phyloP scores from a whole-genome alignment of 1,139 yeast genomes.

The Yamadazyma sp. region DNA sequence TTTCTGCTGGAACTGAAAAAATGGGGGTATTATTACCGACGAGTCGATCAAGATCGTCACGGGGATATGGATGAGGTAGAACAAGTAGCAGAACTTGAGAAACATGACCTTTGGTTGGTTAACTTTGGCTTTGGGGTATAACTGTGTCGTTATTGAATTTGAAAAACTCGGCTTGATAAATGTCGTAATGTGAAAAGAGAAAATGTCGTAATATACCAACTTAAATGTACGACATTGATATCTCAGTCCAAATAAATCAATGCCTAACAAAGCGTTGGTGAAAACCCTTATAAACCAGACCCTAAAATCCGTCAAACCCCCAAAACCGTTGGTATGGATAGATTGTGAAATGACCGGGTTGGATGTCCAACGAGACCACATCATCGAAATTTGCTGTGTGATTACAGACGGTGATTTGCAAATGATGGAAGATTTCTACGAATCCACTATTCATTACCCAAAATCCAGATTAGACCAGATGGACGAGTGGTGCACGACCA shows the following conservation, averaged over 20 bases:
- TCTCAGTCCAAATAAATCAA: not conserved
- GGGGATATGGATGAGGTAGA: constrained; percentile 62
- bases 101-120: constrained; percentile 10
- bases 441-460: constrained; percentile 76
- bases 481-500: constrained; percentile 84
- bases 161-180: too few species aligned
- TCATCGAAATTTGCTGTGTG: constrained; percentile 89
- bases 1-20: constrained; percentile 44
- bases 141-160: too few species aligned
- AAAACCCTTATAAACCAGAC: constrained; percentile 6
- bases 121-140: not conserved
- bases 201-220: too few species aligned
- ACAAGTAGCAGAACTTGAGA: constrained; percentile 54
- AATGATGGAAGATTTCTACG: constrained; percentile 64
- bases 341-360: constrained; percentile 92
- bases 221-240: too few species aligned
- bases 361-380: constrained; percentile 66
- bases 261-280: not conserved
- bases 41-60: constrained; percentile 77
- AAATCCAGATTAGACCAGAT: constrained; percentile 63
- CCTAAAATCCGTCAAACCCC: not conserved
- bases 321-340: constrained; percentile 71
- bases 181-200: too few species aligned
- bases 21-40: constrained; percentile 65
- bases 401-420: constrained; percentile 81